phyloP scores from a whole-genome alignment of 2,329 filamentous ascomycete species.

The Colletotrichum sp. region DNA sequence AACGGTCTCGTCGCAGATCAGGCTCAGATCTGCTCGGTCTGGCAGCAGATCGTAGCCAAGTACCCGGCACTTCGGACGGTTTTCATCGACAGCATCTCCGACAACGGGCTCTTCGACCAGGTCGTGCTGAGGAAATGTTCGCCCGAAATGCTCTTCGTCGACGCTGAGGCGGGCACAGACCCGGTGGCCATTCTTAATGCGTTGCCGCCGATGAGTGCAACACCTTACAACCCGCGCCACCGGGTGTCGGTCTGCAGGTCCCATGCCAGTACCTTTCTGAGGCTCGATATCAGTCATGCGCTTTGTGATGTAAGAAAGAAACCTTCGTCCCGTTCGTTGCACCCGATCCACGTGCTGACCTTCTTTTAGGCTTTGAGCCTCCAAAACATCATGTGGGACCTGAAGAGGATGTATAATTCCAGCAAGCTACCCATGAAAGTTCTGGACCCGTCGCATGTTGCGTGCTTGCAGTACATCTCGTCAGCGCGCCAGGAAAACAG shows the following conservation, averaged over 20 bases:
- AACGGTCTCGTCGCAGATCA: constrained; percentile 45
- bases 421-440: constrained; percentile 37
- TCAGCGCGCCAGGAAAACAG: constrained; percentile 36
- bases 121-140: constrained; percentile 52
- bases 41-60: constrained; percentile 52
- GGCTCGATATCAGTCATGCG: constrained; percentile 56
- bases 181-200: constrained; percentile 42
- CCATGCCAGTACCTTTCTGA: constrained; percentile 47
- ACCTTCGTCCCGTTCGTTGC: neutral
- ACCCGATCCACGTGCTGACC: neutral
- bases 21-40: constrained; percentile 51
- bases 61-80: constrained; percentile 54
- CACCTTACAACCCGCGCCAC: constrained; percentile 49
- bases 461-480: constrained; percentile 43
- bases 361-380: constrained; percentile 38
- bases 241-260: constrained; percentile 56
- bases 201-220: constrained; percentile 45
- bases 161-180: constrained; percentile 44
- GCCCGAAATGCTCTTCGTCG: constrained; percentile 59
- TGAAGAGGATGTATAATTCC: constrained; percentile 49
- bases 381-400: constrained; percentile 50
- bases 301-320: constrained; percentile 48
- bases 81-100: constrained; percentile 56
- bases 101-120: constrained; percentile 54
- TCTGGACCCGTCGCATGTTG: constrained; percentile 38